Percentiles rank a stretch among this genome's conserved stretches.
These are phyloP conservation scores for Ophiorrhiza pumila DNA, from an alignment of 257 asterid species.

Conservation along the genomic window DNA sequence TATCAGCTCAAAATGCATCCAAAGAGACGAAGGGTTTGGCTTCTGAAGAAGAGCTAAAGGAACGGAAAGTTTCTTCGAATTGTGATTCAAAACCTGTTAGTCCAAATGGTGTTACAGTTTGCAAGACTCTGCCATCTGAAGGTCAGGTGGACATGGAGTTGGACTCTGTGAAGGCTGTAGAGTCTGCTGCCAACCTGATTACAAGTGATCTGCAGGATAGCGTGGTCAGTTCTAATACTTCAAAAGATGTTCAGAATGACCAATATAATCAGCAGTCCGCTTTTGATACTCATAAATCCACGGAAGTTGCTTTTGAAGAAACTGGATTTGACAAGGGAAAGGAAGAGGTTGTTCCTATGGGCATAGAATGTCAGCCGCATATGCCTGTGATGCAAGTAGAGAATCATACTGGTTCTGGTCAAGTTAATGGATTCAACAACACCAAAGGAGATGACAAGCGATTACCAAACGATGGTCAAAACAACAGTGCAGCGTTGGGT, in stretches of 20 bases:
- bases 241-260: constrained; percentile 31
- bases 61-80: constrained; percentile 32
- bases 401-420: constrained; percentile 41
- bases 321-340: constrained; percentile 31
- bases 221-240: constrained; percentile 38
- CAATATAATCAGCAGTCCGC: constrained; percentile 38
- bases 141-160: constrained; percentile 38
- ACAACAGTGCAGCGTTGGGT: constrained; percentile 29
- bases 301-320: constrained; percentile 29
- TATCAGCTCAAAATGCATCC: constrained; percentile 41
- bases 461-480: constrained; percentile 33
- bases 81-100: constrained; percentile 37
- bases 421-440: constrained; percentile 43
- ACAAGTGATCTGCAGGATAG: constrained; percentile 29
- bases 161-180: constrained; percentile 35
- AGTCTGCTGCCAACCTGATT: constrained; percentile 34
- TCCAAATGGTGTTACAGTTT: constrained; percentile 33
- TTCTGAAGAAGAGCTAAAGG: constrained; percentile 40
- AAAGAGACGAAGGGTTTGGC: constrained; percentile 39
- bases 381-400: constrained; percentile 31
- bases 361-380: constrained; percentile 38
- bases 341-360: constrained; percentile 31
- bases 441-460: constrained; percentile 30
- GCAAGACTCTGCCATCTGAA: constrained; percentile 32
- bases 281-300: constrained; percentile 32